These are phyloP conservation scores for Xylaria flabelliformis DNA, from an alignment of 495 filamentous ascomycete species.

Conservation along the genomic window DNA sequence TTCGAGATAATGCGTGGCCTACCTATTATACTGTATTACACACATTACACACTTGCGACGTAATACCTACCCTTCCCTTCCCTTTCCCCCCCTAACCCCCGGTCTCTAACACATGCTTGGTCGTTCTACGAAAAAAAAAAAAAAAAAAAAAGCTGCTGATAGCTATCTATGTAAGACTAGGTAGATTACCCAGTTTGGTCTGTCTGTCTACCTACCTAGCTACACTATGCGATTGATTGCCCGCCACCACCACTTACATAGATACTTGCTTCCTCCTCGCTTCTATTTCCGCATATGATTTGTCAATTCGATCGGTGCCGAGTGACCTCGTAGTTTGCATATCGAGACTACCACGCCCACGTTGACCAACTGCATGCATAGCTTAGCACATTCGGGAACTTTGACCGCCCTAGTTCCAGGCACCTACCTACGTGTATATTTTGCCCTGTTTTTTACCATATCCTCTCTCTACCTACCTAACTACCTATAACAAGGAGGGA, in stretches of 20 bases:
- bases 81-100: no score
- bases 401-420: background rate
- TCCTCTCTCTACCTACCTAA: no score
- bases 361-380: slow-evolving; percentile 9
- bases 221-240: background rate
- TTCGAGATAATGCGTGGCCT: background rate
- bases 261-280: background rate
- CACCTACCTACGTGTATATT: background rate
- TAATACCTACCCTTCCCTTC: background rate
- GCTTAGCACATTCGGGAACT: background rate
- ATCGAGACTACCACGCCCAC: background rate
- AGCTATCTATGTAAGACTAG: background rate
- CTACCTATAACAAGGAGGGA: background rate
- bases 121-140: background rate
- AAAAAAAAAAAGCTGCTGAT: background rate
- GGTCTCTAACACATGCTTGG: background rate
- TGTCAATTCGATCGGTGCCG: slow-evolving; percentile 2
- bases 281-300: background rate
- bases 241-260: background rate
- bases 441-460: background rate
- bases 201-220: background rate
- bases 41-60: background rate
- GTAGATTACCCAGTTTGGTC: background rate
- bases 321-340: background rate
- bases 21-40: background rate